Conservation (phyloP, 495 filamentous ascomycete species). For the Xylaria sp. region DNA sequence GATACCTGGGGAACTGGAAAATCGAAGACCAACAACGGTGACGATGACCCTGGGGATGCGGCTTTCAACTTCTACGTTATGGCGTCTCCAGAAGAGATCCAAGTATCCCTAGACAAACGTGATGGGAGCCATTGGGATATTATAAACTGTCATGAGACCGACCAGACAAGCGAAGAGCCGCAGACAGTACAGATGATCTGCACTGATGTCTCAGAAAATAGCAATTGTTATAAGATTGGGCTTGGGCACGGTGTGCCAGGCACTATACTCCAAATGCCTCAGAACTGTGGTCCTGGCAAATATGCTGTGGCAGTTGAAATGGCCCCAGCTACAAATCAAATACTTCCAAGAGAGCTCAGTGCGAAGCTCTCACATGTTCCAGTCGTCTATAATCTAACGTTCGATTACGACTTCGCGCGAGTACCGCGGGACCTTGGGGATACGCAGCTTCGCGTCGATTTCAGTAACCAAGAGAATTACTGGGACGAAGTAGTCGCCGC, state of each 20-base stretch:
- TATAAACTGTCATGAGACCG: conserved; percentile 20
- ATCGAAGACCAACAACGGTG: conserved; percentile 7
- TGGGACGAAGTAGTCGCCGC: conserved; percentile 44
- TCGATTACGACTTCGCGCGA: conserved; percentile 45
- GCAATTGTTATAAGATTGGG: conserved; percentile 23
- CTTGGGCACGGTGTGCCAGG: neutral
- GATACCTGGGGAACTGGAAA: conserved; percentile 20
- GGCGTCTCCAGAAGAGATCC: conserved; percentile 36
- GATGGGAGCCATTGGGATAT: conserved; percentile 46
- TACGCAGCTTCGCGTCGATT: conserved; percentile 46
- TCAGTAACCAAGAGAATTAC: conserved; percentile 45
- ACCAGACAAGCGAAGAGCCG: conserved; percentile 16
- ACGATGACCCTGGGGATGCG: conserved; percentile 38
- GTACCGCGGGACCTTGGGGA: conserved; percentile 42
- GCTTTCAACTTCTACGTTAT: conserved; percentile 43
- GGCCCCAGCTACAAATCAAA: conserved; percentile 27
- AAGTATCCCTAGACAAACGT: conserved; percentile 36
- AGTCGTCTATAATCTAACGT: conserved; percentile 42
- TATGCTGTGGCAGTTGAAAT: conserved; percentile 49
- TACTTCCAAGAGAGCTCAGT: conserved; percentile 12
- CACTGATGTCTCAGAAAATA: conserved; percentile 23
- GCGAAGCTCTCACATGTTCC: neutral
- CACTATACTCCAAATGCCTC: conserved; percentile 48
- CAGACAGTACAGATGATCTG: conserved; percentile 41
- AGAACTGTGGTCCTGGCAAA: conserved; percentile 43